Base-by-base conservation (phyloP, 2,329 filamentous ascomycete genomes). In the Mariannaea sp. region DNA sequence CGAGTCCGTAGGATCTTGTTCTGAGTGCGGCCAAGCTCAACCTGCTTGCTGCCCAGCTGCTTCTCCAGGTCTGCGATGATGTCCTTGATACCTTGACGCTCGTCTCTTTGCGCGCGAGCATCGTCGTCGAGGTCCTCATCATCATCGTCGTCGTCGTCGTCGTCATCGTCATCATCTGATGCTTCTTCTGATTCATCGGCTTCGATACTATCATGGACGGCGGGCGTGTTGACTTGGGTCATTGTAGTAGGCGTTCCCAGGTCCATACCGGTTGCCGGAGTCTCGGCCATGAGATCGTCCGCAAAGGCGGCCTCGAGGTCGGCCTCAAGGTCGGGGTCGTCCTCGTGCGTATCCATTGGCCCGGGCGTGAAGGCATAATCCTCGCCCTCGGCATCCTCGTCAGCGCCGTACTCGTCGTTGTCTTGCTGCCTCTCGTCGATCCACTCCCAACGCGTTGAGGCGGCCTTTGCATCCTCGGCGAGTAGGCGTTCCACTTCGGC, bases 401-500 rank as follows among this genome's bases (percentile, higher is more conserved):
- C 77, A n/a, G 71, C 76, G 7, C 73, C 75, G 7, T 71, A 69
- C 13, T 76, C 73, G 1, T 77, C 76, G 7, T 67, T 75, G 19
- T 68, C 66, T 36, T 62, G 65, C 16, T 54, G 67, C 36, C 71
- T 72, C 38, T 85, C 76, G 55, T 88, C 84, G 43, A 89, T 75
- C 65, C 88, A 77, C 65, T 91, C 85, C 64, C 83, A 88, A 45
- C 77, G 79, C 12, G 86, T 83, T 17, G 81, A 81, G 2, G 78
- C 59, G 4, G 85, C 82, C 32, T 80, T 79, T 46, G 80, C 79
- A 64, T 96, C 92, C 33, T 86, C 84, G 38, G 81, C 80, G 3
- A 95, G 78, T 27, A 96, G 75, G 38, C 87, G 81, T 58, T 91
- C 85, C 27, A 95, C 90, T 61, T 89, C 84, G 50, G 86, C 84